Conservation (phyloP, 768 basidiomycete genomes). For the Peribolospora baueri region DNA sequence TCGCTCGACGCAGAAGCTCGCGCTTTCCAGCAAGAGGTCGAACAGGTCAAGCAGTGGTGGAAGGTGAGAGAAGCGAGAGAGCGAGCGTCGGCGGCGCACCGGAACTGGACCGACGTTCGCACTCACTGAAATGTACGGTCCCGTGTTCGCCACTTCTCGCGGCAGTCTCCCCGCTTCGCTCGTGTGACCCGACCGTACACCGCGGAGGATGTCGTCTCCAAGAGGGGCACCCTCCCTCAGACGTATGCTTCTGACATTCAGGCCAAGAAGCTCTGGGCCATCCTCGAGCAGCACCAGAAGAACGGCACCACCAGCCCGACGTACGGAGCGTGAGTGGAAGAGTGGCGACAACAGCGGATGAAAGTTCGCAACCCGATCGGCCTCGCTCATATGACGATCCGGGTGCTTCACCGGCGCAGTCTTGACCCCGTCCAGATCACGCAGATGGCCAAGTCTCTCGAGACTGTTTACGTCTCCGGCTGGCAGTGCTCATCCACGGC, state of each 20-base stretch:
- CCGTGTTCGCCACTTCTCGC: not conserved
- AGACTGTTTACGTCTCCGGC: slow-evolving; percentile 95
- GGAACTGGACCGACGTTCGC: too few relatives aligned
- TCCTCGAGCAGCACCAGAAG: slow-evolving; percentile 52
- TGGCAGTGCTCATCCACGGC: slow-evolving; percentile 70
- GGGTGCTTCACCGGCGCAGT: slow-evolving; percentile 23
- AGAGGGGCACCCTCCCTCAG: slow-evolving; percentile 66
- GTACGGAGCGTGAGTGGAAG: slow-evolving; percentile 73
- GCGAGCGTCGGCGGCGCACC: too few relatives aligned
- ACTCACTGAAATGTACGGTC: too few relatives aligned
- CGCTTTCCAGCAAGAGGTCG: slow-evolving; percentile 52
- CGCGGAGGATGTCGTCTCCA: slow-evolving; percentile 75
- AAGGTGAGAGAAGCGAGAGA: slow-evolving; percentile 31
- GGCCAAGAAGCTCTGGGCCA: slow-evolving; percentile 62
- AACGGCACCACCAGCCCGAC: slow-evolving; percentile 69
- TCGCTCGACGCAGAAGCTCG: too few relatives aligned
- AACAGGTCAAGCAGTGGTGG: slow-evolving; percentile 72
- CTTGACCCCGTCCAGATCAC: slow-evolving; percentile 94
- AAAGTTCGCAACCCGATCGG: not conserved
- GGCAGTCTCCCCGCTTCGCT: slow-evolving; percentile 64
- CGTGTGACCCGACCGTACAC: slow-evolving; percentile 76
- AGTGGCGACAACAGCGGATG: slow-evolving; percentile 2
- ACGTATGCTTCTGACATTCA: slow-evolving; percentile 62
- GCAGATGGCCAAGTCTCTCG: slow-evolving; percentile 91
- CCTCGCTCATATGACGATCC: not conserved